A percentile compares a stretch with the other conserved stretches of the same genome.
These are phyloP conservation scores for Suhomyces choctaworum DNA, from an alignment of 1,139 yeast species.

Conservation along the genomic window DNA sequence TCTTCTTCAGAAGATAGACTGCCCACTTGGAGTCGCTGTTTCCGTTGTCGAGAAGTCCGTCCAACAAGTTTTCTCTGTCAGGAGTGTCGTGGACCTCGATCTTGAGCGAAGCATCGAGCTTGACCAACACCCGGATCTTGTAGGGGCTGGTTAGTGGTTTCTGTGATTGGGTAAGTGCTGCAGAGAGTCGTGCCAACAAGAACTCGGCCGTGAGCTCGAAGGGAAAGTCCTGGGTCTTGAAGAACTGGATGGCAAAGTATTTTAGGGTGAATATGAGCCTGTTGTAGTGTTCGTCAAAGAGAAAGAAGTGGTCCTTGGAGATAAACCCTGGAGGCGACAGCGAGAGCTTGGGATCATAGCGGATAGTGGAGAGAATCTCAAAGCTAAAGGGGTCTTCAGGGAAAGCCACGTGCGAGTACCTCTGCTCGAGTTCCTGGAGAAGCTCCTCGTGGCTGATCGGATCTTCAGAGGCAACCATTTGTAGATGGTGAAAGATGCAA, in stretches of 20 bases:
- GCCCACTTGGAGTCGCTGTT: slow-evolving; percentile 38
- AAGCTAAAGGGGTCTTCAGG: slow-evolving; percentile 35
- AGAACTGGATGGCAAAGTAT: slow-evolving; percentile 46
- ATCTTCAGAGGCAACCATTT: no score
- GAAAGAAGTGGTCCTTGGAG: slow-evolving; percentile 48
- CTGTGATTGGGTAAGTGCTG: slow-evolving; percentile 34
- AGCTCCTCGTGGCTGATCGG: neutral
- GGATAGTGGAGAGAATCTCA: slow-evolving; percentile 62
- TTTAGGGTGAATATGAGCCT: slow-evolving; percentile 55
- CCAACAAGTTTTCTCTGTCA: slow-evolving; percentile 39
- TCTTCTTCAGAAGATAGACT: slow-evolving; percentile 59
- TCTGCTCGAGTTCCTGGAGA: slow-evolving; percentile 10
- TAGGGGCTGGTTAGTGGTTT: slow-evolving; percentile 41
- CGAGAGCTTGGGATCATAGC: slow-evolving; percentile 63
- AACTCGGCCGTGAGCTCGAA: slow-evolving; percentile 43
- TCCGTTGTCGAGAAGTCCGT: slow-evolving; percentile 29
- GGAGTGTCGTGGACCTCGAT: slow-evolving; percentile 52
- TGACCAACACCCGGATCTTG: slow-evolving; percentile 59
- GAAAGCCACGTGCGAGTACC: slow-evolving; percentile 23
- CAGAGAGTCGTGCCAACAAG: slow-evolving; percentile 47
- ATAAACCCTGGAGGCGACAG: slow-evolving; percentile 21
- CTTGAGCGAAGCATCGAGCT: slow-evolving; percentile 47
- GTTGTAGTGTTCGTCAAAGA: slow-evolving; percentile 62
- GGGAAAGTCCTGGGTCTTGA: slow-evolving; percentile 13
- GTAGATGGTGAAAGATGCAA: no score